phyloP scores from a whole-genome alignment of 768 basidiomycete genomes.

The Lentinula boryana region DNA sequence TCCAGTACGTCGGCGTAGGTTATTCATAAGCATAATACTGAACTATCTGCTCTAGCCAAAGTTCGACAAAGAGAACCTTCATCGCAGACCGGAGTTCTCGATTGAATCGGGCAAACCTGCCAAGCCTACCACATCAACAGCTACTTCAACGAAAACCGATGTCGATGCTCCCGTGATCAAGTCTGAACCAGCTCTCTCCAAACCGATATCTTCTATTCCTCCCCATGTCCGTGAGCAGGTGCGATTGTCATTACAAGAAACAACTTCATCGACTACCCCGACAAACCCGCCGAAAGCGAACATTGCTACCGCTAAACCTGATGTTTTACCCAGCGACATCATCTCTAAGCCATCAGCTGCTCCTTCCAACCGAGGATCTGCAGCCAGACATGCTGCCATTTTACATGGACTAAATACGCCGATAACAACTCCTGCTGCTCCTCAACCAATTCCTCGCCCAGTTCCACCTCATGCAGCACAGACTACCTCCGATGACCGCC shows the following conservation, averaged over 20 bases:
- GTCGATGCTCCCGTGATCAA: not conserved
- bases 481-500: constrained; percentile 2
- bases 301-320: constrained; percentile 7
- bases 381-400: constrained; percentile 2
- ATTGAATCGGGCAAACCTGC: constrained; percentile 32
- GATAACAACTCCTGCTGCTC: constrained; percentile 22
- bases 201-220: constrained; percentile 30
- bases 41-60: constrained; percentile 39
- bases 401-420: constrained; percentile 23
- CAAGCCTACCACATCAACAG: not conserved
- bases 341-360: constrained; percentile 10
- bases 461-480: constrained; percentile 1
- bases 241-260: constrained; percentile 7
- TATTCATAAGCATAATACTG: not conserved
- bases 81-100: constrained; percentile 67
- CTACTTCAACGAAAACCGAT: not conserved
- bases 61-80: constrained; percentile 59
- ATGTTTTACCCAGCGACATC: not conserved
- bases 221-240: constrained; percentile 29
- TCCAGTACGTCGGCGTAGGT: constrained; percentile 48
- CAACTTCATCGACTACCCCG: not conserved
- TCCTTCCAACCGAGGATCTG: constrained; percentile 3
- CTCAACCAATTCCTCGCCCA: not conserved
- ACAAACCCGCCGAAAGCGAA: not conserved
- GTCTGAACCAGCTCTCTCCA: constrained; percentile 9